phyloP scores from a whole-genome alignment of 2,329 filamentous ascomycete genomes.

The Periconia sp. region DNA sequence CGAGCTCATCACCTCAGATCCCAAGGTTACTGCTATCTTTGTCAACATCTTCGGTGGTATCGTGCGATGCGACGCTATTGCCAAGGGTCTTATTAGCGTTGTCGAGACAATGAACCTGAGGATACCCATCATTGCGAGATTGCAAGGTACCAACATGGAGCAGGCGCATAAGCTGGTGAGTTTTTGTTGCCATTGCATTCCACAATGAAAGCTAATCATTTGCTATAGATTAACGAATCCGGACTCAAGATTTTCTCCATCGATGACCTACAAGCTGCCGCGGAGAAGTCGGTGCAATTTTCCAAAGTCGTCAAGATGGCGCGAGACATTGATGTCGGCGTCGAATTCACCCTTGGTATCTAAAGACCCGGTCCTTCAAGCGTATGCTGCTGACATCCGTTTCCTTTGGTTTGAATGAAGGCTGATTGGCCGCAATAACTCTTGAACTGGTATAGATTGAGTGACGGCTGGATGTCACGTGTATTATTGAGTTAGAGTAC shows the following conservation, averaged over 20 bases:
- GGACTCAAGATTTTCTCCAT: constrained; percentile 99
- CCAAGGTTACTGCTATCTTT: constrained; percentile 98
- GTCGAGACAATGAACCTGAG: constrained; percentile 94
- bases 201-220: constrained; percentile 9
- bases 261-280: constrained; percentile 94
- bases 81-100: constrained; percentile 92
- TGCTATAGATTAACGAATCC: constrained; percentile 83
- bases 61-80: constrained; percentile 96
- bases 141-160: constrained; percentile 99
- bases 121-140: constrained; percentile 93
- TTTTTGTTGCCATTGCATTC: constrained; percentile 26
- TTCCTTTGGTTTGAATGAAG: constrained; percentile 10
- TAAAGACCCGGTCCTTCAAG: constrained; percentile 53
- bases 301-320: constrained; percentile 99
- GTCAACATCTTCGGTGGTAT: constrained; percentile 99
- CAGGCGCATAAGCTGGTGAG: constrained; percentile 79
- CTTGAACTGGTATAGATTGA: constrained; percentile 9
- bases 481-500: constrained; percentile 21
- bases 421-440: constrained; percentile 1
- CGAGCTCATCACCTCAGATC: constrained; percentile 96
- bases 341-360: constrained; percentile 72
- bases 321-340: constrained; percentile 94
- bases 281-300: constrained; percentile 98
- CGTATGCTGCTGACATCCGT: constrained; percentile 12
- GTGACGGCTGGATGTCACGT: constrained; percentile 8